Evolutionary conservation across 129 eudicot species (phyloP).

Genomic region (Scalesia atractyloides): DNA sequence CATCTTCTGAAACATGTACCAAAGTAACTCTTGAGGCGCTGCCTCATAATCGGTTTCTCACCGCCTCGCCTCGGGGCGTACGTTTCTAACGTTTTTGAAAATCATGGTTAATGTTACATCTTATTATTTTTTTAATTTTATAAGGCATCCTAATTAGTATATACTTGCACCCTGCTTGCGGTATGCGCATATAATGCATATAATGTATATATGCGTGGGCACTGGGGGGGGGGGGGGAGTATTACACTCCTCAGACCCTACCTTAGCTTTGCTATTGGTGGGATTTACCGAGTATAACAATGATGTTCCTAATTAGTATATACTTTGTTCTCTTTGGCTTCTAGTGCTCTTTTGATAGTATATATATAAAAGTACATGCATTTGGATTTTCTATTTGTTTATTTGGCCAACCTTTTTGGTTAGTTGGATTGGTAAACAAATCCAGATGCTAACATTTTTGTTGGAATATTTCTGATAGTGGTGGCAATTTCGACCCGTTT

Average conservation of each 20-base stretch:
- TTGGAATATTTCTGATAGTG: neutral
- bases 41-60: no score
- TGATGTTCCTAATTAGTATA: neutral
- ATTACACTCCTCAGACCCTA: no score
- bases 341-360: slow-evolving; percentile 16
- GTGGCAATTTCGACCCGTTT: neutral
- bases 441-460: neutral
- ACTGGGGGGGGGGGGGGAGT: no score
- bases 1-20: no score
- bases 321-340: slow-evolving; percentile 1
- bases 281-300: no score
- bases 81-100: no score
- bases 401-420: neutral
- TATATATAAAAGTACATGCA: neutral
- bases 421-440: neutral
- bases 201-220: no score
- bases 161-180: no score
- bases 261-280: no score
- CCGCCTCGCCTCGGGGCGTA: no score
- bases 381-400: slow-evolving; percentile 15
- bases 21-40: no score
- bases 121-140: neutral
- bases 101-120: neutral
- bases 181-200: no score
- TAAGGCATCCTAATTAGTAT: neutral